Evolutionary conservation across 1,284 basidiomycete genomes (phyloP), one percentile per base, ranked within the genome.

Genomic region (Ganoderma lingzhi): DNA sequence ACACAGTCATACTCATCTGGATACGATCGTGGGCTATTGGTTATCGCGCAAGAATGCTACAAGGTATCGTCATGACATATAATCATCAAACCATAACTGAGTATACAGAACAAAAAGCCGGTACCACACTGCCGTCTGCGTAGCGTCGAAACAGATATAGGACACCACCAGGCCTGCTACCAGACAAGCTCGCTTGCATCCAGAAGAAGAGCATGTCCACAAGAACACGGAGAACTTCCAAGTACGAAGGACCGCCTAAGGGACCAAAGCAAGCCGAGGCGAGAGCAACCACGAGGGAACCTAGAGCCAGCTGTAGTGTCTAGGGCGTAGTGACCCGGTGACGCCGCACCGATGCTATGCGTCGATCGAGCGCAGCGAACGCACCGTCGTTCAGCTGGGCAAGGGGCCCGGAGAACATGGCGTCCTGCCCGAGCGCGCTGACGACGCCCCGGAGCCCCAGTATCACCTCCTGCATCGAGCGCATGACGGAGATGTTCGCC

Each of bases 371-470:
- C 30, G 56, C 35, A 23, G 32, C 62, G 10, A 70, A 58, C 44
- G 64, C 62, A n/a, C 42, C 28, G 10, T 66, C 64, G 62, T 70
- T 62, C 51, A 70, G 55, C 56, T 61, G 68, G 9, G 68, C 64
- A 15, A 70, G 62, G 8, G 68, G 68, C n/a, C 68, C 68, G 45
- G 55, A 55, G 62, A 70, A 70, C 68, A 70, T 70, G 35, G 55
- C 48, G 45, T 70, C 48, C 12, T 32, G 39, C 3, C 62, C 62
- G 3, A 70, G 64, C 9, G 64, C 61, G 10, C 32, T 53, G 12
- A 59, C 65, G n/a, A 70, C 64, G 17, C 68, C 68, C 10, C 62
- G 61, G 28, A 66, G 58, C 17, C 68, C 64, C 5, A 42, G 23
- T 6, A 70, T 62, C 28, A 70, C 64, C 28, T 65, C 66, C 44